These are phyloP conservation scores for Aspergillus kassunensis DNA, from an alignment of 495 filamentous ascomycete genomes.

Conservation along the genomic window DNA sequence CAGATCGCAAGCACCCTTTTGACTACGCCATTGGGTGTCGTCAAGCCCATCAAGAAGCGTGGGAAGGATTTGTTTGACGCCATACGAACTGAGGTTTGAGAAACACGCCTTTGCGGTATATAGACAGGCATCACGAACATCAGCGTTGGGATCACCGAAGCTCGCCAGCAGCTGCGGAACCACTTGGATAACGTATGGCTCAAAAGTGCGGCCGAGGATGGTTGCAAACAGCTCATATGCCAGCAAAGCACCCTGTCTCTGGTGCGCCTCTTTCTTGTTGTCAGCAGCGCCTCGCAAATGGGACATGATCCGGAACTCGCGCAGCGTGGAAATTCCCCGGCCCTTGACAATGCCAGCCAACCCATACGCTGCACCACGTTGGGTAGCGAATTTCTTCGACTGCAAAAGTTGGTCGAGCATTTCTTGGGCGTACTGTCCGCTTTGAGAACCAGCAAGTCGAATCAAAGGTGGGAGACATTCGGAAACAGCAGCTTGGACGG, in stretches of 20 bases:
- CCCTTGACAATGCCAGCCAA: constrained; percentile 86
- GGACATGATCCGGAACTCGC: constrained; percentile 81
- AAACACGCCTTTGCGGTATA: constrained; percentile 95
- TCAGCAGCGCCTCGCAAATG: constrained; percentile 73
- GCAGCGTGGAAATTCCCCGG: constrained; percentile 73
- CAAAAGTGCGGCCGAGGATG: constrained; percentile 81
- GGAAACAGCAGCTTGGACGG: constrained; percentile 92
- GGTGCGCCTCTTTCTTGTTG: constrained; percentile 85
- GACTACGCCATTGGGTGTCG: constrained; percentile 94
- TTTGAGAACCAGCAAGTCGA: constrained; percentile 69
- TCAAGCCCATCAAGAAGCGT: constrained; percentile 90
- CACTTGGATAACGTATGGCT: constrained; percentile 94
- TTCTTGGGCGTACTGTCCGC: constrained; percentile 72
- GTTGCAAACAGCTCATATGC: constrained; percentile 86
- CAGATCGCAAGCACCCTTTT: constrained; percentile 94
- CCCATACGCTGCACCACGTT: constrained; percentile 91
- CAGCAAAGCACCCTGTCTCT: constrained; percentile 82
- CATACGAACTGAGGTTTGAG: constrained; percentile 86
- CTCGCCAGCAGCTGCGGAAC: constrained; percentile 84
- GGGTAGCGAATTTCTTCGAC: constrained; percentile 82
- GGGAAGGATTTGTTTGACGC: constrained; percentile 90
- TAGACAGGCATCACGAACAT: constrained; percentile 88
- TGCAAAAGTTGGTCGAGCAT: constrained; percentile 74
- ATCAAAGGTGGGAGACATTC: constrained; percentile 89
- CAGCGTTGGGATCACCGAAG: constrained; percentile 82